Base-by-base conservation (phyloP, 2,329 filamentous ascomycete genomes). In the Harringtonia lauricola region DNA sequence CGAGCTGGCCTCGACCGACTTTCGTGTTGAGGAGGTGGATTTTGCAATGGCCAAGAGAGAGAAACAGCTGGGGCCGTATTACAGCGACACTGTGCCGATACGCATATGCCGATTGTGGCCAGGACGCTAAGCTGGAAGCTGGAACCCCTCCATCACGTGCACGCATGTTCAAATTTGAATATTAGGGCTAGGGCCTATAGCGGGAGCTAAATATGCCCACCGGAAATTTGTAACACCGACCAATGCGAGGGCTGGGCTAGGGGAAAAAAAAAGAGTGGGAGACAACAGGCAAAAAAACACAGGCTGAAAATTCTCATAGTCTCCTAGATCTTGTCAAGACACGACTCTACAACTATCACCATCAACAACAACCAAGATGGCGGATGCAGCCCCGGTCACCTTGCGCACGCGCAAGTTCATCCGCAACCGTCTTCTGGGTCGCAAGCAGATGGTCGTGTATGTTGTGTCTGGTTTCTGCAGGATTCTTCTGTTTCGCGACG, bases 381-480 rank as follows among this genome's bases (percentile, higher is more conserved):
- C 89, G 73, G 85, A 89, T 73, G 71, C 72, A 64, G 82, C 71
- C 61, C 72, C 82, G 65, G 82, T 88, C 67, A 88, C 83, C 63
- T 74, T 89, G 74, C 81, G 92, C 77, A 98, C 92, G 73, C 90
- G 92, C 86, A 96, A 96, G 80, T 98, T 98, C 86, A 94, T 96
- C 76, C 87, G 89, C 78, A 98, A 98, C 83, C 86, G 92, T 70
- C 87, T 98, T 66, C 83, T 98, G 67, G 87, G 84, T 69, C 86
- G 90, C 71, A 95, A 94, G 81, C 90, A 96, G 83, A 95, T 96
- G 87, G 90, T 95, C 74, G 86, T 95, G 90, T 95, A 87, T 81
- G 85, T 83, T 59, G 87, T 81, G 85, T 83, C 59, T 57, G 53
- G 58, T 58, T 53, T 52, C 48, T 5, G n/a, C n/a, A n/a, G 1